Evolutionary conservation across 345 rosid genomes (phyloP).

Genomic region (Gossypium herbaceum): DNA sequence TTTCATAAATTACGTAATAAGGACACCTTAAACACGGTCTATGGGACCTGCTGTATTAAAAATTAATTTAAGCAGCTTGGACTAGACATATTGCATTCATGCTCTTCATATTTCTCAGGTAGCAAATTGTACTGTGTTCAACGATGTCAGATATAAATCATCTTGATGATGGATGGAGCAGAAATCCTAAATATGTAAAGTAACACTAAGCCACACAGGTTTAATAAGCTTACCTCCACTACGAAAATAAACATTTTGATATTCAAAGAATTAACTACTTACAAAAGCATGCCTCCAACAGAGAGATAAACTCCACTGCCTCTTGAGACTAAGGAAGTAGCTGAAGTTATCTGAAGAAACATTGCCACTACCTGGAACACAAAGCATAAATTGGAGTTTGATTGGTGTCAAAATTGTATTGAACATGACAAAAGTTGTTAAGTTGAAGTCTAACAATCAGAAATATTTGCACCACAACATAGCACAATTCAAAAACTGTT

Average conservation of each 20-base stretch:
- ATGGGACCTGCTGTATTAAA: not conserved
- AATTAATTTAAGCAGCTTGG: not conserved
- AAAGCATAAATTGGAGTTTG: constrained; percentile 9
- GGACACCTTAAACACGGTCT: not conserved
- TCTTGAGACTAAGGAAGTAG: constrained; percentile 53
- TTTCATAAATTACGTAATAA: not conserved
- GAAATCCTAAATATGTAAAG: not conserved
- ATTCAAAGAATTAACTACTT: constrained; percentile 33
- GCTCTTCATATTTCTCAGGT: not conserved
- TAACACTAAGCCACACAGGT: not conserved
- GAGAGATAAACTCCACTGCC: constrained; percentile 59
- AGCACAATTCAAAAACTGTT: not conserved
- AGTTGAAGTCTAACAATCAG: not conserved
- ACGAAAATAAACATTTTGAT: not conserved
- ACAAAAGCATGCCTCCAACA: constrained; percentile 89
- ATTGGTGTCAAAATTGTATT: not conserved
- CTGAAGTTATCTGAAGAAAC: constrained; percentile 72
- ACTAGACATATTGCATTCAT: not conserved
- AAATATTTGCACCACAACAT: not conserved
- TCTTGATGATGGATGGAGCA: not conserved
- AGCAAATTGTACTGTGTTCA: not conserved
- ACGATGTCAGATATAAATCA: not conserved
- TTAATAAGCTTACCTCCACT: not conserved
- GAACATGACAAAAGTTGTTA: not conserved
- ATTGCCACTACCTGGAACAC: constrained; percentile 56